Evolutionary conservation across 176 grass and related monocot species (phyloP).

Genomic region (Raddia guianensis): DNA sequence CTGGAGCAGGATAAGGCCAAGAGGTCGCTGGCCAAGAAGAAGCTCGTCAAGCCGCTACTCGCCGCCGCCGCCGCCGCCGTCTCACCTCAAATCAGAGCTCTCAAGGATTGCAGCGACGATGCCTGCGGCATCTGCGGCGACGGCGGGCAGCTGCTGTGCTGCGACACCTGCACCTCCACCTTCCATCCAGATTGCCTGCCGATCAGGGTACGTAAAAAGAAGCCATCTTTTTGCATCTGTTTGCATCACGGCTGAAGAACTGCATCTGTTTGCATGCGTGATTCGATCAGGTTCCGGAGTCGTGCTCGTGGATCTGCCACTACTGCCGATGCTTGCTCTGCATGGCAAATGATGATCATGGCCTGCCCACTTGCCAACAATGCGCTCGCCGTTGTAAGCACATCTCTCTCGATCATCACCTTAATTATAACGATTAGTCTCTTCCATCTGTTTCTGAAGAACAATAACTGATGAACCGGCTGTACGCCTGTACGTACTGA

Average conservation of each 20-base stretch:
- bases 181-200: constrained; percentile 77
- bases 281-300: constrained; percentile 48
- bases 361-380: constrained; percentile 54
- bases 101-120: constrained; percentile 70
- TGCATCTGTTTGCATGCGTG: background rate
- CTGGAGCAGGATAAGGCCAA: constrained; percentile 40
- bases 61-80: background rate
- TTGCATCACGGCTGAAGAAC: background rate
- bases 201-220: constrained; percentile 42
- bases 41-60: background rate
- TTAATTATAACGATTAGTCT: background rate
- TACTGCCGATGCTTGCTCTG: constrained; percentile 79
- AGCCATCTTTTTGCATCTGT: too few relatives aligned
- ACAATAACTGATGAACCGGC: background rate
- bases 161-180: constrained; percentile 77
- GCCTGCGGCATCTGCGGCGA: constrained; percentile 83
- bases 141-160: constrained; percentile 75
- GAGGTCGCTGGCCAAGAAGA: constrained; percentile 35
- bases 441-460: background rate
- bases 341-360: constrained; percentile 42
- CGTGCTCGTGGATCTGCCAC: constrained; percentile 67
- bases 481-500: too few relatives aligned
- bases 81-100: constrained; percentile 27
- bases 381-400: constrained; percentile 65
- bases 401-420: background rate